A percentile compares a stretch with the other conserved stretches of the same genome.
Conservation (phyloP, 805 yeast species). For the Lipomyces lipofer region DNA sequence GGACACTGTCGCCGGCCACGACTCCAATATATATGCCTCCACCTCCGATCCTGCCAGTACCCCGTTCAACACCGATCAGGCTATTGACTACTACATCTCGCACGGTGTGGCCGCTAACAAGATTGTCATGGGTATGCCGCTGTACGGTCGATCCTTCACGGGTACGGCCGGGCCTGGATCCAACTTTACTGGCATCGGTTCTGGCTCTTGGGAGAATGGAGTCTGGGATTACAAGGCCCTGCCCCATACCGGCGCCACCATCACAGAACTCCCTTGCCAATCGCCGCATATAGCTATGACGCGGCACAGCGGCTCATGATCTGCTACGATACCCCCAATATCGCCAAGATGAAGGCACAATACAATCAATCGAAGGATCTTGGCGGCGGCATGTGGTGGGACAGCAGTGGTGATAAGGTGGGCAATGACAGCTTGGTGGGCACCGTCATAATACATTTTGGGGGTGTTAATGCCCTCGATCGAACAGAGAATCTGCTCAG, state of each 20-base stretch:
- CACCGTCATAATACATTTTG: no score
- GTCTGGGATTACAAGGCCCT: conserved; percentile 56
- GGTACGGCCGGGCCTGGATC: conserved; percentile 47
- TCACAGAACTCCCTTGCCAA: conserved; percentile 51
- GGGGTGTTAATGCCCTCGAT: no score
- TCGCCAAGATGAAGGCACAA: conserved; percentile 57
- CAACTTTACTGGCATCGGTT: conserved; percentile 10
- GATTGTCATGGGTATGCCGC: conserved; percentile 79
- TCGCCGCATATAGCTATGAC: conserved; percentile 57
- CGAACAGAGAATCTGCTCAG: no score
- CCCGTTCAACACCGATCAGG: no score
- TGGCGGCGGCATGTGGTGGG: conserved; percentile 96
- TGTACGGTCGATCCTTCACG: conserved; percentile 65
- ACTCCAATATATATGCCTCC: conserved; percentile 69
- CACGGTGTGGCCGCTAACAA: conserved; percentile 50
- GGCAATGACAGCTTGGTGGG: no score
- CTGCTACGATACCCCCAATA: conserved; percentile 63
- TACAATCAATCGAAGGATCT: conserved; percentile 51
- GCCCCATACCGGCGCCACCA: conserved; percentile 51
- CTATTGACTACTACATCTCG: conserved; percentile 46
- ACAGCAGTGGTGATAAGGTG: conserved; percentile 63
- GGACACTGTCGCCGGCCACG: conserved; percentile 53
- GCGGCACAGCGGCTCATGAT: conserved; percentile 44
- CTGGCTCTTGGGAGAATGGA: conserved; percentile 50
- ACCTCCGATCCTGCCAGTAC: no score